phyloP scores from a whole-genome alignment of 2,329 filamentous ascomycete genomes.

The Colletotrichum sublineola region DNA sequence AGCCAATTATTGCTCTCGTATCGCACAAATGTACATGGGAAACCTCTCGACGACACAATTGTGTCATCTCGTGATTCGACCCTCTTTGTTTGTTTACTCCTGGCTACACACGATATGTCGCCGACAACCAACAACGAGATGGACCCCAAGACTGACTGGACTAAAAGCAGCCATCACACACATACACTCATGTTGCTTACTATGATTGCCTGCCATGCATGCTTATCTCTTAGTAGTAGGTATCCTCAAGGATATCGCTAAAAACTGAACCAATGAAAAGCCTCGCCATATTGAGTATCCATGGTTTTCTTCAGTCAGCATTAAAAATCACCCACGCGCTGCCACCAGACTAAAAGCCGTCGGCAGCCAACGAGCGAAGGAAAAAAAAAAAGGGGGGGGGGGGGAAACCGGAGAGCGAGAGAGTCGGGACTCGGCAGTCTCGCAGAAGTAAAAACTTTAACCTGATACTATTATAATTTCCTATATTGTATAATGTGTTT shows the following conservation, averaged over 20 bases:
- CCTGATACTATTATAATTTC: too few relatives aligned
- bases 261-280: background rate
- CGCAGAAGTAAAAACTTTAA: too few relatives aligned
- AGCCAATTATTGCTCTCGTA: background rate
- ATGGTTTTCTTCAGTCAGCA: conserved; percentile 26
- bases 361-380: background rate
- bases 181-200: background rate
- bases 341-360: background rate
- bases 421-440: too few relatives aligned
- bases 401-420: background rate
- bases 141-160: background rate
- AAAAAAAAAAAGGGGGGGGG: background rate
- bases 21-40: background rate
- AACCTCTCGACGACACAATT: background rate
- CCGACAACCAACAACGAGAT: too few relatives aligned
- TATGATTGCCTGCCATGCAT: background rate
- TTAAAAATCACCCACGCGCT: conserved; percentile 32
- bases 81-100: background rate
- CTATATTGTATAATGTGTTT: too few relatives aligned
- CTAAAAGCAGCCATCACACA: background rate
- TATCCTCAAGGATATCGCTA: background rate
- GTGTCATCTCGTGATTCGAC: background rate
- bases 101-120: background rate
- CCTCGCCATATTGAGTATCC: background rate
- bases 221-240: background rate